A percentile compares a stretch with the other conserved stretches of the same genome.
phyloP scores from a whole-genome alignment of 192 early-diverging fungal species.

The Chytriomyces sp. region DNA sequence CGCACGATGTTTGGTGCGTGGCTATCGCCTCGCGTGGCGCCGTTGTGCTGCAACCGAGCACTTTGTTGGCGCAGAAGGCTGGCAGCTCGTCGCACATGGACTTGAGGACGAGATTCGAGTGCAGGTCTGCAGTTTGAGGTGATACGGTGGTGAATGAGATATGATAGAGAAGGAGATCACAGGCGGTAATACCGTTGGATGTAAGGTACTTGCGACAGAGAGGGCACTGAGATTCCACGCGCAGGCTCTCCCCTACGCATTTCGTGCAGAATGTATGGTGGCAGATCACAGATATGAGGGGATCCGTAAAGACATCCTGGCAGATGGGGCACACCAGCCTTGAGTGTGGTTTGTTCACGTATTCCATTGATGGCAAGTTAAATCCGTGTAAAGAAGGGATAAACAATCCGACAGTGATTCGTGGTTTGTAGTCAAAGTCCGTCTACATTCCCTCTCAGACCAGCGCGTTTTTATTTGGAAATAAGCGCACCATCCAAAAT shows the following conservation, averaged over 20 bases:
- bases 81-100: slow-evolving; percentile 55
- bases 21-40: slow-evolving; percentile 52
- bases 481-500: slow-evolving; percentile 29
- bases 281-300: slow-evolving; percentile 61
- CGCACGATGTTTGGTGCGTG: slow-evolving; percentile 52
- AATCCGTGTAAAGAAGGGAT: too few species aligned
- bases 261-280: slow-evolving; percentile 63
- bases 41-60: slow-evolving; percentile 52
- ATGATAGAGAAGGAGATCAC: slow-evolving; percentile 2
- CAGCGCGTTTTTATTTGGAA: slow-evolving; percentile 9
- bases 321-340: slow-evolving; percentile 40
- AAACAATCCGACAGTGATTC: too few species aligned
- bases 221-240: slow-evolving; percentile 60
- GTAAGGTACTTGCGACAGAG: slow-evolving; percentile 51
- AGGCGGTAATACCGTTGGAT: not conserved
- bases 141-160: slow-evolving; percentile 6
- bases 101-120: slow-evolving; percentile 60
- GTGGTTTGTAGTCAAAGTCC: too few species aligned
- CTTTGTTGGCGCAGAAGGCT: slow-evolving; percentile 56
- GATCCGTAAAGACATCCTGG: slow-evolving; percentile 59
- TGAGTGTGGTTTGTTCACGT: slow-evolving; percentile 3
- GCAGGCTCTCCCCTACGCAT: slow-evolving; percentile 58
- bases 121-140: slow-evolving; percentile 44
- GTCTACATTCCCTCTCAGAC: too few species aligned
- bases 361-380: not conserved